phyloP scores from a whole-genome alignment of 441 rosid species.

The Sinapis alba region DNA sequence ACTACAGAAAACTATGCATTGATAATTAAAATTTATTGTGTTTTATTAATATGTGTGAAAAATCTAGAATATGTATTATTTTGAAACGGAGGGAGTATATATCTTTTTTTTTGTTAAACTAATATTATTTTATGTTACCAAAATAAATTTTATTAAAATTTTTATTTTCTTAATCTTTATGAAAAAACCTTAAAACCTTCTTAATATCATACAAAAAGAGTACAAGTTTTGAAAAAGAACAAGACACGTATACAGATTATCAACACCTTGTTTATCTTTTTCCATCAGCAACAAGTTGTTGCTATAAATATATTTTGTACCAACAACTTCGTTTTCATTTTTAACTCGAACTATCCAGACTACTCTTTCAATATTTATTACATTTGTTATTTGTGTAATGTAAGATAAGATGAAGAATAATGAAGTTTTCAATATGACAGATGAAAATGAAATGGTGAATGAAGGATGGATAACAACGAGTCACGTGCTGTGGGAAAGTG shows the following conservation, averaged over 20 bases:
- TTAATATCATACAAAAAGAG: too few relatives aligned
- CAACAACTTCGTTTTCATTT: neutral
- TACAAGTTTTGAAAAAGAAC: neutral
- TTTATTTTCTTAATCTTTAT: too few relatives aligned
- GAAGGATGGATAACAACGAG: constrained; percentile 20
- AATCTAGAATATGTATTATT: too few relatives aligned
- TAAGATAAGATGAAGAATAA: constrained; percentile 13
- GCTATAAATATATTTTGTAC: neutral
- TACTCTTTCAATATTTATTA: constrained; percentile 1
- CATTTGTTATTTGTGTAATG: neutral
- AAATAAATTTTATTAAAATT: too few relatives aligned
- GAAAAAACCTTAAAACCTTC: too few relatives aligned
- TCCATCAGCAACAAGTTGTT: constrained; percentile 1
- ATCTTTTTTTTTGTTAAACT: too few relatives aligned
- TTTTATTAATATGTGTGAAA: too few relatives aligned
- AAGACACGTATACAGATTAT: neutral
- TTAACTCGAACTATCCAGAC: neutral
- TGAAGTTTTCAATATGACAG: neutral
- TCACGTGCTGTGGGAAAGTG: constrained; percentile 27
- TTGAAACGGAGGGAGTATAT: too few relatives aligned
- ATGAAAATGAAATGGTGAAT: constrained; percentile 15
- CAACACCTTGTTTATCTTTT: neutral
- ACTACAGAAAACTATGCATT: too few relatives aligned
- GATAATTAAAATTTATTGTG: too few relatives aligned
- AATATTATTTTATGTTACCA: too few relatives aligned